Percentiles rank a stretch among this genome's conserved stretches.
phyloP scores from a whole-genome alignment of 495 filamentous ascomycete species.

The Bacidia gigantensis region DNA sequence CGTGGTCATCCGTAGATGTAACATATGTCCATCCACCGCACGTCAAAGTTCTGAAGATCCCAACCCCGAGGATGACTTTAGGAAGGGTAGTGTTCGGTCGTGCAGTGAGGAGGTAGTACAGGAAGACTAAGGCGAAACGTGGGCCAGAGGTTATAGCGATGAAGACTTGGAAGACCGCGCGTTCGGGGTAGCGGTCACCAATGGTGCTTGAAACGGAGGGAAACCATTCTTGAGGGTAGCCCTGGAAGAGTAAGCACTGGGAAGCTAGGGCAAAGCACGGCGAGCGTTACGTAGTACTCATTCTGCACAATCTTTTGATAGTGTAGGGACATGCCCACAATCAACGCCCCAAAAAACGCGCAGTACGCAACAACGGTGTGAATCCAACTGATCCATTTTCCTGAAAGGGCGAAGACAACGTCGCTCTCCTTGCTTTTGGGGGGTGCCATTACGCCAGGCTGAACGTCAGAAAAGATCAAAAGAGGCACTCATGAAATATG shows the following conservation, averaged over 20 bases:
- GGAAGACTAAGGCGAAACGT: constrained; percentile 76
- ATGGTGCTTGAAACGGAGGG: constrained; percentile 98
- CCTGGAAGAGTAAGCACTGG: constrained; percentile 25
- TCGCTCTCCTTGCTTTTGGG: constrained; percentile 85
- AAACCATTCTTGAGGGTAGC: constrained; percentile 98
- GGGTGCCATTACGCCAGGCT: constrained; percentile 47
- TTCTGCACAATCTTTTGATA: constrained; percentile 97
- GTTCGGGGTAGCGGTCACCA: constrained; percentile 92
- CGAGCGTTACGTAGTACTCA: constrained; percentile 62
- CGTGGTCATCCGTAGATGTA: constrained; percentile 94
- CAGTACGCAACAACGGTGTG: constrained; percentile 79
- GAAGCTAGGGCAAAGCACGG: not conserved
- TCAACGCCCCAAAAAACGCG: constrained; percentile 81
- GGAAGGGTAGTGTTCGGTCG: constrained; percentile 60
- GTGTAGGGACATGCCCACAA: constrained; percentile 75
- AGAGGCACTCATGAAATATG: too few species aligned
- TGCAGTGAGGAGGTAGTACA: constrained; percentile 85
- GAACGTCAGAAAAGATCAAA: too few species aligned
- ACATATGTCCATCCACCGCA: constrained; percentile 99
- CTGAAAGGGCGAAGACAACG: constrained; percentile 66
- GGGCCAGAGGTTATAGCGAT: constrained; percentile 95
- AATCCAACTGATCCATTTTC: constrained; percentile 80
- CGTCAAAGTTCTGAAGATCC: constrained; percentile 77
- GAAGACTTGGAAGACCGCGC: constrained; percentile 91
- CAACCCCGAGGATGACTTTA: constrained; percentile 66